Conservation (phyloP, 371 early-diverging fungal genomes). For the Batkoa obscura region DNA sequence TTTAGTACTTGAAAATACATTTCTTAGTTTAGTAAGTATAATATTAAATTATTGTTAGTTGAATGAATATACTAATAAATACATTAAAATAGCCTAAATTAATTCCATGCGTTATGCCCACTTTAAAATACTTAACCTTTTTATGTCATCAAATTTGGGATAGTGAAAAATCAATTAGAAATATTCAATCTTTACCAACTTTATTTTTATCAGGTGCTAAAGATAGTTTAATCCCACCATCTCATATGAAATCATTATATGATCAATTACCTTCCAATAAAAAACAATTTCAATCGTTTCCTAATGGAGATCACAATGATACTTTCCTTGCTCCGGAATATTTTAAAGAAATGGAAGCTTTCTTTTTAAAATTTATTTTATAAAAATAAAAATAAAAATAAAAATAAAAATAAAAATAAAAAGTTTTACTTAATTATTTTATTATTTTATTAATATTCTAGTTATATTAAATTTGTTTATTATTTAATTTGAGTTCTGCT, state of each 20-base stretch:
- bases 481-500: too few species aligned
- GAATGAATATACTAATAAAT: neutral
- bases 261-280: slow-evolving; percentile 14
- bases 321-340: slow-evolving; percentile 74
- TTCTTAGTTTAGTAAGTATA: slow-evolving; percentile 52
- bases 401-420: too few species aligned
- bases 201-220: slow-evolving; percentile 62
- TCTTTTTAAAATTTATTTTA: slow-evolving; percentile 5
- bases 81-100: slow-evolving; percentile 43
- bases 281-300: slow-evolving; percentile 30
- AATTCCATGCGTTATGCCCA: slow-evolving; percentile 68
- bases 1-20: slow-evolving; percentile 88
- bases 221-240: slow-evolving; percentile 78
- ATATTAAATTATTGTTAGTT: neutral
- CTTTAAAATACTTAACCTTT: slow-evolving; percentile 43
- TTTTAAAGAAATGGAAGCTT: slow-evolving; percentile 43
- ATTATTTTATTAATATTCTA: too few species aligned
- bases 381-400: too few species aligned
- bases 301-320: slow-evolving; percentile 77
- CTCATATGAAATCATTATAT: slow-evolving; percentile 61
- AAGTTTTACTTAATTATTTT: too few species aligned
- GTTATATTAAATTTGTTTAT: too few species aligned
- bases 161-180: slow-evolving; percentile 48
- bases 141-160: slow-evolving; percentile 81
- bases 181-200: slow-evolving; percentile 49